Base-by-base conservation (phyloP, 2,329 filamentous ascomycete genomes). In the Pestalotiopsis sp. region DNA sequence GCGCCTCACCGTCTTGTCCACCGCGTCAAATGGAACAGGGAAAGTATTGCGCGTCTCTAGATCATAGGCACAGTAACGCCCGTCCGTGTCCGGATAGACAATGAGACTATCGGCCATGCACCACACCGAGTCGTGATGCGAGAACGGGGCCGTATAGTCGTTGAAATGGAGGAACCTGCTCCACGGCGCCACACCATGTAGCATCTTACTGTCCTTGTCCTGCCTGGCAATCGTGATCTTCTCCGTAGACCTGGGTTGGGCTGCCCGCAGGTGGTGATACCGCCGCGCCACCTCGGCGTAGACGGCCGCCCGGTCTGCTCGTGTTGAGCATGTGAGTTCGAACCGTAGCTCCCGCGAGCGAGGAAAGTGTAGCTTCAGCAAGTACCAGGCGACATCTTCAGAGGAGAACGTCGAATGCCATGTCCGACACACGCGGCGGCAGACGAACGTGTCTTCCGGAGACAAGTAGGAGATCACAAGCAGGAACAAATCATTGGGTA, bases 401-500 rank as follows among this genome's bases (percentile, higher is more conserved):
- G 84, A 82, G 58, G 82, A 81, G 71, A 91, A 89, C 9, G 84
- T 84, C 14, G 76, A 74, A 45, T 82, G 76, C 82, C 87, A 88
- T 11, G 77, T 75, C 52, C 78, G 82, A 20, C 83, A 89, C 45
- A 90, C 84, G 25, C 82, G 82, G 65, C 87, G 87, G 74, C 83
- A 86, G 62, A 82, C 78, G 17, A 90, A 74, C 66, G 84, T 78
- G 70, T 90, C 87, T 20, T 74, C 77, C 2, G 88, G 82, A 0
- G 84, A 76, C 17, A 91, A 80, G 71, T 85, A 76, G 2, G 74
- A 79, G 45, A 87, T 69, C 67, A 91, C 78, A 63, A 89, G 81
- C 69, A 89, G 80, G 72, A 91, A 90, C 61, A 91, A 75, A 66
- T 89, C 87, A 72, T 84, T 83, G n/a, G 89, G 88, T 52, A 91